Base-by-base conservation (phyloP, 768 basidiomycete species). In the Amanita thiersii region DNA sequence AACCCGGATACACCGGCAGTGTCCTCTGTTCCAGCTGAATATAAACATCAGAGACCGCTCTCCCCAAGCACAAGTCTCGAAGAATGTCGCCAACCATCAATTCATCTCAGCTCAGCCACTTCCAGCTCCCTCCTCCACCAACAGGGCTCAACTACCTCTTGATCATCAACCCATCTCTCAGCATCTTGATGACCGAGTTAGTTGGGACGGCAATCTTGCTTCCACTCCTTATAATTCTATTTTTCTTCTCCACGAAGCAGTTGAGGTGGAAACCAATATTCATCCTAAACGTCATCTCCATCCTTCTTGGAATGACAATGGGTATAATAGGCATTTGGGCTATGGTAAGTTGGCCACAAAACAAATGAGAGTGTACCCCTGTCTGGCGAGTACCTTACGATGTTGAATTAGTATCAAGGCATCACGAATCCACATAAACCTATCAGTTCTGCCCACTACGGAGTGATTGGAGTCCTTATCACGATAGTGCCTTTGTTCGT, bases 261-360 rank as follows among this genome's bases (percentile, higher is more conserved):
- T 38, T 46, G 19, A 33, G 55, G 30, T 45, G 43, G 19, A 50
- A 48, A 17, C 48, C 48, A 17, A 32, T 58, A 6, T 58, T 56
- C 39, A 35, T 49, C 5, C 39, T 54, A 19, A 56, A 58, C 39
- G 35, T 55, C n/a, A 10, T 52, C 2, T 46, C 48, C 11, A 47
- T 58, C 18, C 14, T 39, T 12, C 17, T 55, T 2, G 55, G 56
- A 10, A 30, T 58, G 3, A 19, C 43, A 15, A 25, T 43, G 1
- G 33, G 25, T 4, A 35, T 26, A 12, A 15, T 43, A 1, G 15
- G 9, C 15, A 19, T 37, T 5, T 17, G 8, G 0, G 10, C 11
- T 15, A 37, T 56, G 19, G 39, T 57, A 7, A 45, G 48, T n/a
- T n/a, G 25, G 34, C 12, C 9, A 26, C n/a, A 11, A 23, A 10